Evolutionary conservation across 371 early-diverging fungal species (phyloP), one percentile per base, ranked within the genome.

Genomic region (Circinella umbellata): DNA sequence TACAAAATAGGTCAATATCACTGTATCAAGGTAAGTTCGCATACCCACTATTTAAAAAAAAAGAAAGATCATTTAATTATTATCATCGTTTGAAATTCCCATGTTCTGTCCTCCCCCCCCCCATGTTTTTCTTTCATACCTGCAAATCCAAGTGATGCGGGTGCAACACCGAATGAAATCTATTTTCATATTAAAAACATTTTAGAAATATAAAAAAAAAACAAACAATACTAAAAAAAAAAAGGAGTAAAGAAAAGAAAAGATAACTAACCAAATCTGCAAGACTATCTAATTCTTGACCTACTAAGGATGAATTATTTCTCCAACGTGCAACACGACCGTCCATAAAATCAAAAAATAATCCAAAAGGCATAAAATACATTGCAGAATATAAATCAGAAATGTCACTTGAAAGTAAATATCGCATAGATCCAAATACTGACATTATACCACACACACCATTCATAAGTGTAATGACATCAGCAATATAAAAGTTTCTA

Each of bases 261-360:
- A 13, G 3, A 35, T 13, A 3, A 34, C 66, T 72, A 86, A 95
- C 93, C 78, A 94, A 82, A 81, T 96, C 97, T 20, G 97, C 94
- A 69, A 96, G 84, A 61, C 90, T 91, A 70, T 94, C 94, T 37
- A 94, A 73, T 68, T 92, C 94, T 73, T 92, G 92, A 6, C 94
- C 97, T 14, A 95, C 78, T 51, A 84, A 73, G 4, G 93, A 92
- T 39, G 89, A 82, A 38, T 91, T 88, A 39, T 90, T 87, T 69
- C 91, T 82, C 95, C 94, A 95, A 54, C 96, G 90, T 13, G 95
- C 95, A n/a, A 95, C 92, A 64, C 93, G 86, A 36, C 95, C 95
- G 69, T 95, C 96, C 69, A 96, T 77, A 62, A 93, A 84, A 77
- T 96, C 96, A 70, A 95, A 94, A 10, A 93, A 71, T 59, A 93